Base-by-base conservation (phyloP, 225 moss, liverwort and hornwort species). In the Marchantia polymorpha region DNA sequence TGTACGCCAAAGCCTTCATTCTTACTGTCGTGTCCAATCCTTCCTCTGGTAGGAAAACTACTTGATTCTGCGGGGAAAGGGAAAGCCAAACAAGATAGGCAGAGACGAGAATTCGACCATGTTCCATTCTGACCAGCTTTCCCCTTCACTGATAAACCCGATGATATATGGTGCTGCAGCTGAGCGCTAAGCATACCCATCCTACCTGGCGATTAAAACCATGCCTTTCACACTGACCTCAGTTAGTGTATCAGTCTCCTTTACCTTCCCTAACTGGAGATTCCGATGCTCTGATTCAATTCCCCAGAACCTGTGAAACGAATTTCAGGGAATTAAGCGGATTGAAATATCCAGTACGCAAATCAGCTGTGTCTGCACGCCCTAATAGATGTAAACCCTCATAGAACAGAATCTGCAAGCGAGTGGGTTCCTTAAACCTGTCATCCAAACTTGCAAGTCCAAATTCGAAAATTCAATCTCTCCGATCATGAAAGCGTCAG, bases 131-230 rank as follows among this genome's bases (percentile, higher is more conserved):
- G 54, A n/a, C 31, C 53, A 30, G 49, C 64, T 46, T 46, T 69
- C 52, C 68, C 81, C 19, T 54, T 31, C 49, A 69, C 39, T 7
- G 78, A 12, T 64, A 52, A 16, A 63, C 30, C 55, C 52, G 80
- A 23, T 31, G 55, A 49, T 51, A 78, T 4, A 70, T n/a, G 55
- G 56, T 76, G 82, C 55, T n/a, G 78, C 77, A 76, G 51, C 59
- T 83, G 81, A 54, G 53, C 48, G 10, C 63, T 54, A 83, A 83
- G 77, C 86, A 83, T 80, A 58, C 67, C 69, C 55, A 72, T 64
- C 39, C 55, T 67, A 61, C 55, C 61, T 31, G 73, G 10, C 13
- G 20, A 23, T 49, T 10, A 16, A 80, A 77, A 78, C 46, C 77
- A 80, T 81, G 80, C 83, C 86, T 80, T 14, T 23, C 60, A 49